Conservation (phyloP, 208 protist genomes). For the Phytomonas sp. region DNA sequence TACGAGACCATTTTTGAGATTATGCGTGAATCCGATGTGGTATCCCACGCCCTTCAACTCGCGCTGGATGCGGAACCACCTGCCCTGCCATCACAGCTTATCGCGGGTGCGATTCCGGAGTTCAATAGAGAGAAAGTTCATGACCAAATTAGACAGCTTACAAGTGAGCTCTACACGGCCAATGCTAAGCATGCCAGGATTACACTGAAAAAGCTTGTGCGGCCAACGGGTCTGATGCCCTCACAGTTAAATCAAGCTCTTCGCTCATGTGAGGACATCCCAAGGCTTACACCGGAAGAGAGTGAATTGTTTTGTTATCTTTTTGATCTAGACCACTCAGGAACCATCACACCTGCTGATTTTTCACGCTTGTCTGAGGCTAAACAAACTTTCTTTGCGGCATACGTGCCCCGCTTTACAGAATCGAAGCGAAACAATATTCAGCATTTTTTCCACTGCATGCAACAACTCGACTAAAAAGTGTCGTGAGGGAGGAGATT, state of each 20-base stretch:
- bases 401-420: slow-evolving; percentile 32
- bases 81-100: slow-evolving; percentile 18
- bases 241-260: slow-evolving; percentile 43
- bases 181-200: background rate
- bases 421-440: slow-evolving; percentile 41
- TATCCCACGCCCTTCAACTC: slow-evolving; percentile 36
- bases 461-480: slow-evolving; percentile 56
- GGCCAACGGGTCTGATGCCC: slow-evolving; percentile 34
- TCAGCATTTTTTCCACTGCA: slow-evolving; percentile 66
- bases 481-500: background rate
- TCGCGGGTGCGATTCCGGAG: slow-evolving; percentile 28
- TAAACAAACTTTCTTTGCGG: slow-evolving; percentile 36
- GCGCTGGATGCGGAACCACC: slow-evolving; percentile 32
- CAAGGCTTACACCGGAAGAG: slow-evolving; percentile 29
- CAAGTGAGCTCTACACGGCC: background rate
- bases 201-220: slow-evolving; percentile 18
- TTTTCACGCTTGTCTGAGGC: slow-evolving; percentile 40
- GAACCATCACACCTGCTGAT: slow-evolving; percentile 48
- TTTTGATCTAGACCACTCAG: slow-evolving; percentile 46
- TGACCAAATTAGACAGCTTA: slow-evolving; percentile 9
- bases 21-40: slow-evolving; percentile 39
- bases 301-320: slow-evolving; percentile 30
- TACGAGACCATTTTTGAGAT: slow-evolving; percentile 67
- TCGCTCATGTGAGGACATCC: slow-evolving; percentile 17
- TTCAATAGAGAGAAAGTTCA: slow-evolving; percentile 6